phyloP scores from a whole-genome alignment of 345 rosid genomes.

The Turritis glabra region DNA sequence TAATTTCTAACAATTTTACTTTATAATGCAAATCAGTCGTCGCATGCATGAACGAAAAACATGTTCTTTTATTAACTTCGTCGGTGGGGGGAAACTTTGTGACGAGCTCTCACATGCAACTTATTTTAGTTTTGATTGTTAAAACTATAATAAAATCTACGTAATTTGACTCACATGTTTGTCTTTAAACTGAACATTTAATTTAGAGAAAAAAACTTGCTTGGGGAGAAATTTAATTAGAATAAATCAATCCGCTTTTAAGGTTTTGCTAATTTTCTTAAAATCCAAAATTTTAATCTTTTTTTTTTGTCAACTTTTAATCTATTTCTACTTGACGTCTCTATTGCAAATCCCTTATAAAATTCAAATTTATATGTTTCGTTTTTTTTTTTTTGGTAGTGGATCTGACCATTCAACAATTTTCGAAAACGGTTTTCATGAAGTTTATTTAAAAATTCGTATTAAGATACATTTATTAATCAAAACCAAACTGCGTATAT shows the following conservation, averaged over 20 bases:
- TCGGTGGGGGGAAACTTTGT: not conserved
- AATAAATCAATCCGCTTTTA: not conserved
- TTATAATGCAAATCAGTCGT: not conserved
- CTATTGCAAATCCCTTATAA: not conserved
- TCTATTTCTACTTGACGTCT: not conserved
- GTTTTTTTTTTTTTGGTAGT: not conserved
- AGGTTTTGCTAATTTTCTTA: not conserved
- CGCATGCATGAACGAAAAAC: not conserved
- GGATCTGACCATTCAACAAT: not conserved
- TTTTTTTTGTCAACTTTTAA: not conserved
- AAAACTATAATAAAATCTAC: not conserved
- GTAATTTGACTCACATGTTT: not conserved
- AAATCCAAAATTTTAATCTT: not conserved
- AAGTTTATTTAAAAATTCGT: not conserved
- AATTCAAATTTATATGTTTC: not conserved
- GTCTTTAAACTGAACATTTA: not conserved
- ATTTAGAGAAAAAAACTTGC: not conserved
- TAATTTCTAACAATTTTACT: not conserved
- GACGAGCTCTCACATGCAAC: not conserved
- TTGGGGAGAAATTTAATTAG: not conserved
- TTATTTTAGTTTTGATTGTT: not conserved
- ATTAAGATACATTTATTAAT: not conserved
- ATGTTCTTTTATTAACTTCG: not conserved
- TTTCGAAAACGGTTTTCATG: not conserved
- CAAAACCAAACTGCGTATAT: conserved; percentile 19